Conservation (phyloP, 2,329 filamentous ascomycete genomes). For the Pezicula carpinea region DNA sequence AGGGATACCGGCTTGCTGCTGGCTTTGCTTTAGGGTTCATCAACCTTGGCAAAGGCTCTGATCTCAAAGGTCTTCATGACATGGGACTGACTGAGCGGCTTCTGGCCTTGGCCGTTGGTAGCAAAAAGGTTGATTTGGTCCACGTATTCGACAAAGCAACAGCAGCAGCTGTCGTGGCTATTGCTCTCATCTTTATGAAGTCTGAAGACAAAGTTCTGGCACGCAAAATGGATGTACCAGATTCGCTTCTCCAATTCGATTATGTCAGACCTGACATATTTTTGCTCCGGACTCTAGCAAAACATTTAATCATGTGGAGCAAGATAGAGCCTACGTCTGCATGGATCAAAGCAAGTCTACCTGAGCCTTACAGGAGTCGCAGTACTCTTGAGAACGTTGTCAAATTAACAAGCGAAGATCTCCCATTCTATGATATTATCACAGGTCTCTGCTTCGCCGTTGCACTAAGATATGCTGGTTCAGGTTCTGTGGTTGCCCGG, state of each 20-base stretch:
- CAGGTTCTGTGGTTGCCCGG: slow-evolving; percentile 63
- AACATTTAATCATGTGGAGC: slow-evolving; percentile 91
- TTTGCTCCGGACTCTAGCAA: slow-evolving; percentile 81
- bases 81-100: slow-evolving; percentile 90
- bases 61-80: slow-evolving; percentile 84
- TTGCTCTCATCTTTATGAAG: slow-evolving; percentile 95
- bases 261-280: slow-evolving; percentile 93
- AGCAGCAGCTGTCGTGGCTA: slow-evolving; percentile 85
- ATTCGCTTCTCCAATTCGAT: slow-evolving; percentile 87
- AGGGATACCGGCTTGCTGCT: slow-evolving; percentile 92
- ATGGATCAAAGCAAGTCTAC: slow-evolving; percentile 76
- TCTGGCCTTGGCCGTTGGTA: slow-evolving; percentile 77
- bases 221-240: slow-evolving; percentile 87
- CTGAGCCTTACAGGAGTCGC: slow-evolving; percentile 59
- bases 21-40: slow-evolving; percentile 92
- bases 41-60: slow-evolving; percentile 85
- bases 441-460: slow-evolving; percentile 82
- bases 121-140: slow-evolving; percentile 86
- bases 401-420: slow-evolving; percentile 70
- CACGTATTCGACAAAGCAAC: slow-evolving; percentile 91
- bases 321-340: slow-evolving; percentile 65
- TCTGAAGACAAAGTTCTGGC: slow-evolving; percentile 84
- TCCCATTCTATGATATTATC: slow-evolving; percentile 90
- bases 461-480: slow-evolving; percentile 70
- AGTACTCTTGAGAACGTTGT: slow-evolving; percentile 55